Percentiles rank a stretch among this genome's conserved stretches.
phyloP scores from a whole-genome alignment of 257 asterid genomes.

The Fraxinus cuspidata region DNA sequence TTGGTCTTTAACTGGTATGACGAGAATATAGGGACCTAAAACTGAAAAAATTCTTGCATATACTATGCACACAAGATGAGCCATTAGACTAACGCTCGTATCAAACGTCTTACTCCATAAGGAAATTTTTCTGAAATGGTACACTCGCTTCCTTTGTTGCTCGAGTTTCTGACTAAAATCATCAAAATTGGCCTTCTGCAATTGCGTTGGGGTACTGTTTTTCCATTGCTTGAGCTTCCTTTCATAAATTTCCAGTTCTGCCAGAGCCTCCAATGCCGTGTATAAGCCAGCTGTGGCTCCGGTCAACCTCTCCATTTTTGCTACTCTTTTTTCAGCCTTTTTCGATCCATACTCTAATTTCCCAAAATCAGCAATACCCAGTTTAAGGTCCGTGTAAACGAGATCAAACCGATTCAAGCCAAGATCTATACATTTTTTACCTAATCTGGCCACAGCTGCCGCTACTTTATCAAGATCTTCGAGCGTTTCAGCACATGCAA shows the following conservation, averaged over 20 bases:
- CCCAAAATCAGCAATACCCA: slow-evolving; percentile 42
- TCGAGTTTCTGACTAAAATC: slow-evolving; percentile 47
- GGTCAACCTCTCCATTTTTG: slow-evolving; percentile 59
- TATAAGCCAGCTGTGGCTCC: slow-evolving; percentile 50
- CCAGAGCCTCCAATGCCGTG: slow-evolving; percentile 46
- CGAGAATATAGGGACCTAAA: slow-evolving; percentile 41
- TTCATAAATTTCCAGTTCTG: slow-evolving; percentile 62
- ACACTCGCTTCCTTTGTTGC: slow-evolving; percentile 59
- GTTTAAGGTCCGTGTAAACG: slow-evolving; percentile 54
- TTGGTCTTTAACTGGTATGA: slow-evolving; percentile 37
- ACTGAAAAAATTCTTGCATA: slow-evolving; percentile 51
- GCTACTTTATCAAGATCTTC: slow-evolving; percentile 80
- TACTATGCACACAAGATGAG: slow-evolving; percentile 49
- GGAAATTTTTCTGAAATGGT: slow-evolving; percentile 47
- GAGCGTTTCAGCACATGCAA: slow-evolving; percentile 70
- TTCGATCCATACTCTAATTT: slow-evolving; percentile 54
- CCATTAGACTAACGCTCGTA: slow-evolving; percentile 57
- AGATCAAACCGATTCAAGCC: slow-evolving; percentile 59
- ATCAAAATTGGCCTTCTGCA: slow-evolving; percentile 37
- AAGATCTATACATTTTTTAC: slow-evolving; percentile 56
- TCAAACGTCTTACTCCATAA: slow-evolving; percentile 71
- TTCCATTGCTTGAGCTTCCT: slow-evolving; percentile 47
- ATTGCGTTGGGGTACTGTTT: slow-evolving; percentile 25
- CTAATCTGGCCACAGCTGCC: slow-evolving; percentile 52
- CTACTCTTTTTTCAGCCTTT: slow-evolving; percentile 41